Conservation (phyloP, 345 rosid species). For the Mangifera indica region DNA sequence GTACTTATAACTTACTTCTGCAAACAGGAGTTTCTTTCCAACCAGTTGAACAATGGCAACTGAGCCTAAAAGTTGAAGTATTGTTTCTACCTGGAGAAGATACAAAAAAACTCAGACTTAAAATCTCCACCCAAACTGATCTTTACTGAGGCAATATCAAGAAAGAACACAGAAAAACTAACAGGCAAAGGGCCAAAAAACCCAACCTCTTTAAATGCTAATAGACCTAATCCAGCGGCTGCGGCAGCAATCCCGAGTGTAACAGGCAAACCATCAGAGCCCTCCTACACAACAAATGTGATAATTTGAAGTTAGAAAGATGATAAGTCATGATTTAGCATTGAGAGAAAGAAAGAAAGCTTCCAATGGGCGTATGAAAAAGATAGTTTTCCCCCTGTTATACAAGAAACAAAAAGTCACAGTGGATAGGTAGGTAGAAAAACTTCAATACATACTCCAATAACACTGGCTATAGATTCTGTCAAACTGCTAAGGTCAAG, state of each 20-base stretch:
- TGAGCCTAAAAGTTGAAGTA: conserved; percentile 90
- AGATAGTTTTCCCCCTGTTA: background rate
- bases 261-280: conserved; percentile 49
- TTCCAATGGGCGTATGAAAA: background rate
- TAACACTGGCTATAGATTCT: conserved; percentile 47
- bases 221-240: conserved; percentile 57
- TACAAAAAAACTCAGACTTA: conserved; percentile 18
- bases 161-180: background rate
- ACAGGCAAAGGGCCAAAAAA: conserved; percentile 6
- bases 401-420: conserved; percentile 6
- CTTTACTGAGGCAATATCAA: background rate
- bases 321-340: background rate
- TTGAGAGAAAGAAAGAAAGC: background rate
- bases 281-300: conserved; percentile 55
- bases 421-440: conserved; percentile 10
- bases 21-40: conserved; percentile 85
- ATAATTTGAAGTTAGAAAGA: conserved; percentile 1
- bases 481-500: conserved; percentile 66
- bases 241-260: conserved; percentile 72
- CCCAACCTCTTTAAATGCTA: conserved; percentile 81
- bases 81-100: conserved; percentile 67
- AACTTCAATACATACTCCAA: conserved; percentile 51
- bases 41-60: conserved; percentile 80
- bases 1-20: conserved; percentile 51
- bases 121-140: background rate